Percentiles rank a stretch among this genome's conserved stretches.
These are phyloP conservation scores for Cornus suecica DNA, from an alignment of 148 eudicot species.

Conservation along the genomic window DNA sequence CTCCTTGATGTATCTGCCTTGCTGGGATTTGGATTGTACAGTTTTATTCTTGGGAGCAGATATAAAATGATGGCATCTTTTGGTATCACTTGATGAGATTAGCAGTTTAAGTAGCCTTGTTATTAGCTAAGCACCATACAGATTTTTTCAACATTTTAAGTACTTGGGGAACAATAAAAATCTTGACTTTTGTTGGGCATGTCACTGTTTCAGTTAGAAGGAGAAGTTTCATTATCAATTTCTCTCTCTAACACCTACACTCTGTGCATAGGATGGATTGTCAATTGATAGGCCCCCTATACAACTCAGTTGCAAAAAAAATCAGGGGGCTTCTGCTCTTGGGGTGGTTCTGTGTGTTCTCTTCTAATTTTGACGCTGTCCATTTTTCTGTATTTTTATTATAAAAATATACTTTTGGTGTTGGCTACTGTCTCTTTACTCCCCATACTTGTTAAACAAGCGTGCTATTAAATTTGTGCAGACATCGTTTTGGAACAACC, in stretches of 20 bases:
- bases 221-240: neutral
- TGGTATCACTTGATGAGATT: no score
- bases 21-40: no score
- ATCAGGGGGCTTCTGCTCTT: neutral
- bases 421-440: neutral
- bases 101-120: no score
- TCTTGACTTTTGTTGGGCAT: no score
- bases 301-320: neutral
- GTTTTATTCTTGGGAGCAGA: no score
- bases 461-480: slow-evolving; percentile 22
- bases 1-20: no score
- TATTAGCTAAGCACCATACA: no score
- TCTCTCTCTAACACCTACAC: neutral
- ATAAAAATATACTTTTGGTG: neutral
- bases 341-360: neutral
- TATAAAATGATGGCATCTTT: no score
- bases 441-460: slow-evolving; percentile 9
- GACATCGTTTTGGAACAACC: slow-evolving; percentile 94
- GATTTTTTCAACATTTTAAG: no score
- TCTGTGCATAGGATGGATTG: neutral
- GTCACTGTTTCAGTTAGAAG: no score
- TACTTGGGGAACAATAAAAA: no score
- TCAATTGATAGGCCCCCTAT: neutral
- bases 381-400: neutral
- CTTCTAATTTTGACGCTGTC: neutral